Percentiles rank a stretch among this genome's conserved stretches.
phyloP scores from a whole-genome alignment of 441 rosid species.

The Manihot esculenta region DNA sequence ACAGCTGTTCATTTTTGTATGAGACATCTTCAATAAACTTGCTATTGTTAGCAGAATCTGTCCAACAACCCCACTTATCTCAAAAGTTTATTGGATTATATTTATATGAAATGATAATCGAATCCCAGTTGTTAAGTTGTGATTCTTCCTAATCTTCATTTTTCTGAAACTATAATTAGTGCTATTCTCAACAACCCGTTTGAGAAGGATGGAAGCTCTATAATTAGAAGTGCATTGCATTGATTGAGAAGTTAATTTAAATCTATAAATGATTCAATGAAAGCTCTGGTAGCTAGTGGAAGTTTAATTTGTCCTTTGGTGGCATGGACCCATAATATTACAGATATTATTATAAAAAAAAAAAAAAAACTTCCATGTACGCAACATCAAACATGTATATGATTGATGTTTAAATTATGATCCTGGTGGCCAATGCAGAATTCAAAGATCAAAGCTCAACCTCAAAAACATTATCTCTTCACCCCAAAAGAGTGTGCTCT shows the following conservation, averaged over 20 bases:
- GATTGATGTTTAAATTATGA: conserved; percentile 8
- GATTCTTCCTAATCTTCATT: neutral
- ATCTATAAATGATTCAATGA: neutral
- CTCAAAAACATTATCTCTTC: conserved; percentile 39
- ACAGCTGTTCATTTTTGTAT: neutral
- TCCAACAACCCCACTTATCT: conserved; percentile 9
- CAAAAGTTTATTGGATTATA: neutral
- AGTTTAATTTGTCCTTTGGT: conserved; percentile 10
- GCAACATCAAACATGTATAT: conserved; percentile 2
- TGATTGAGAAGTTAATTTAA: neutral
- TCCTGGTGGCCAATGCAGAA: conserved; percentile 6
- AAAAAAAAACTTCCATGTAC: no score
- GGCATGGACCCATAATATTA: conserved; percentile 25
- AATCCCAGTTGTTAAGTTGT: neutral
- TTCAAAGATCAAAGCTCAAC: conserved; percentile 37
- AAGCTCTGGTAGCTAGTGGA: neutral
- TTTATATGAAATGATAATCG: neutral
- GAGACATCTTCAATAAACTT: no score
- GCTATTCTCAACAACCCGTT: neutral
- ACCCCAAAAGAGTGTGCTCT: neutral
- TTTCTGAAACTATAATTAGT: neutral
- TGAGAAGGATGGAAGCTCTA: neutral
- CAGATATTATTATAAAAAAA: neutral
- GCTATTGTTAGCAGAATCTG: conserved; percentile 1
- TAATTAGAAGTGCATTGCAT: neutral